Evolutionary conservation across 1,284 basidiomycete genomes (phyloP), one percentile per base, ranked within the genome.

Genomic region (Moesziomyces aphidis): DNA sequence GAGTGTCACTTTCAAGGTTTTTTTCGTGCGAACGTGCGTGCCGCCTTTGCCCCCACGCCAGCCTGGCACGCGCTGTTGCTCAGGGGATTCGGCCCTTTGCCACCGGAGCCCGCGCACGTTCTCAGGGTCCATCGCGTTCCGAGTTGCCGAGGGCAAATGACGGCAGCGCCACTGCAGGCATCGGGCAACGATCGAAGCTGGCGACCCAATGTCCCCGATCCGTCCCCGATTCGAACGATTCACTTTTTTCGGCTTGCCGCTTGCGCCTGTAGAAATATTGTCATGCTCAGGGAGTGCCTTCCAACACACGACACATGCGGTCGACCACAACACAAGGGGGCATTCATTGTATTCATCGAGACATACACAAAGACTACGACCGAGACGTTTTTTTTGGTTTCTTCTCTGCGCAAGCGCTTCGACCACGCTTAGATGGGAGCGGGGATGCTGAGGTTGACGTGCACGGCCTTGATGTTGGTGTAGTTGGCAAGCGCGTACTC

Each of bases 381-480:
- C 19, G 17, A 42, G 17, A 42, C 39, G 17, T 15, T 17, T 51
- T 31, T 34, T 15, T 46, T 31, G n/a, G n/a, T 24, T n/a, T 15
- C n/a, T 28, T 54, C 42, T 34, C 3, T 31, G 15, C 15, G 17
- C 31, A n/a, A n/a, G 39, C 39, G 39, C 39, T 19, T 6, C 15
- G 4, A 24, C n/a, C 39, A 13, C 10, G 26, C 23, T 70, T 61
- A 79, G 52, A 79, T 56, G 6, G 81, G 81, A 43, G 79, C 59
- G 46, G 81, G 73, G 17, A 68, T 61, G 24, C 57, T 66, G 45
- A 93, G 85, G 86, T 94, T 94, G 86, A 94, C 87, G 79, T 94
- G 92, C 2, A 95, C 90, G 3, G 91, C 59, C 77, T 96, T 96
- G 86, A 94, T 88, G 58, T 90, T 88, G 11, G 92, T 91, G 87